Percentiles rank a stretch among this genome's conserved stretches.
Evolutionary conservation across 371 early-diverging fungal species (phyloP).

Genomic region (Batkoa obscura): DNA sequence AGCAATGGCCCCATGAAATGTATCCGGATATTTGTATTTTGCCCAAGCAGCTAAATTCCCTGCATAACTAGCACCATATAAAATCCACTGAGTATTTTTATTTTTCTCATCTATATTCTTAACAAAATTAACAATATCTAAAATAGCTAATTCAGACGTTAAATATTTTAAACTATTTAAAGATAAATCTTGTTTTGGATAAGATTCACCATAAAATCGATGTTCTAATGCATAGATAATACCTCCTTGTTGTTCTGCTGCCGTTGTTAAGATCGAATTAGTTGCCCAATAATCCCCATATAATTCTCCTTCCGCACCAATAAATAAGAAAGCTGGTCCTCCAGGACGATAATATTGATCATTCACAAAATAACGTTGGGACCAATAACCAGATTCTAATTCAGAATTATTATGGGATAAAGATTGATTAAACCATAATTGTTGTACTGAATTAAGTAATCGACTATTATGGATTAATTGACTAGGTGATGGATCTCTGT

Average conservation of each 20-base stretch:
- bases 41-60: conserved; percentile 56
- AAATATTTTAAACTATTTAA: conserved; percentile 20
- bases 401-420: no score
- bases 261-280: conserved; percentile 7
- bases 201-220: conserved; percentile 49
- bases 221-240: conserved; percentile 49
- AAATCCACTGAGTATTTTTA: conserved; percentile 32
- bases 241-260: conserved; percentile 33
- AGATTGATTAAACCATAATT: no score
- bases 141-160: conserved; percentile 33
- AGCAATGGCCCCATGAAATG: conserved; percentile 45
- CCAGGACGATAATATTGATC: neutral
- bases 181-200: conserved; percentile 15
- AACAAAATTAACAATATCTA: conserved; percentile 35
- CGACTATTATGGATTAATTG: no score
- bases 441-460: no score
- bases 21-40: conserved; percentile 35
- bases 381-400: no score
- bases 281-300: neutral
- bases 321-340: conserved; percentile 2
- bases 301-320: neutral
- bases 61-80: conserved; percentile 47
- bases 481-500: no score
- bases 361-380: neutral
- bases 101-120: neutral